Evolutionary conservation across 2,329 filamentous ascomycete genomes (phyloP), one percentile per base, ranked within the genome.

Genomic region (Fusarium clavum): DNA sequence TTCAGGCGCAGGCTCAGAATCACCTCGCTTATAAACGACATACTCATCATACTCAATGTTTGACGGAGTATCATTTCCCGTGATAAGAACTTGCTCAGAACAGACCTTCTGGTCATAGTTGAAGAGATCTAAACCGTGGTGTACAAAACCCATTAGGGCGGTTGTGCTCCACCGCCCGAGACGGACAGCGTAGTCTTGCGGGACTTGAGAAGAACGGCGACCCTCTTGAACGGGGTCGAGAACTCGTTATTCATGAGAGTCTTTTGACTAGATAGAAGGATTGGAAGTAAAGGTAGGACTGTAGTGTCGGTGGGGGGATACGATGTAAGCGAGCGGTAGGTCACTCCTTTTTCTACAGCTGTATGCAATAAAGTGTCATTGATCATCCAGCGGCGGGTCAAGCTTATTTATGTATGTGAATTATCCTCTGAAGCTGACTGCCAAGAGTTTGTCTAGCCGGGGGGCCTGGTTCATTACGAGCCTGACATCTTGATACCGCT

Each of bases 11-110:
- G 64, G 57, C 11, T 47, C 55, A 52, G 64, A 44, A 13, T 67
- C 67, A 48, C 73, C 64, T 32, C 71, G 68, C 45, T 75, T 77
- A 43, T 79, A 81, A 43, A 80, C 79, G 25, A 80, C 79, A 49
- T 80, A 81, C 69, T 81, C 79, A 34, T 81, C 79, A 40, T 80
- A 81, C 54, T 78, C 80, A 30, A 80, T 72, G 54, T 78, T 77
- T 24, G 79, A 81, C 34, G 69, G 70, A 8, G 74, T 68, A 7
- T 70, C 69, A 7, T 75, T 66, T 12, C 75, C 72, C 8, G 70
- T 75, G 47, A 81, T 71, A n/a, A 81, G 73, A 45, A 81, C 74
- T 52, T 79, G 77, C n/a, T 70, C 71, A 43, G 78, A 76, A 46
- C 78, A 75, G 48, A 70, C 66, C 38, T 72, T 68, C 48, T 78